Conservation (phyloP, 441 rosid genomes). For the Gossypium gossypioides region DNA sequence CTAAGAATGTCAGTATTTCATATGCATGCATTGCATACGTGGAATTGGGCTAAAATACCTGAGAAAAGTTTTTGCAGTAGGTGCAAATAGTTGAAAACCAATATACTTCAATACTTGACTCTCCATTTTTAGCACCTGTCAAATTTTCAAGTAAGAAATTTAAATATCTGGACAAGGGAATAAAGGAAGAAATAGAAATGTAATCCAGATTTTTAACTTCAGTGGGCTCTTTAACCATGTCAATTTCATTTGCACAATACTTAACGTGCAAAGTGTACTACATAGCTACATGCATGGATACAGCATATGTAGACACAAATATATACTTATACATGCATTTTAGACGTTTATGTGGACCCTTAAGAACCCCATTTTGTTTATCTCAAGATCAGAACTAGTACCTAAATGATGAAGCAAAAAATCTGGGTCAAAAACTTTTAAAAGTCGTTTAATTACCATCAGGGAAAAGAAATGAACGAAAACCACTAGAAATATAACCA, state of each 20-base stretch:
- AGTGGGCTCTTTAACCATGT: not conserved
- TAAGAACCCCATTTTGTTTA: not conserved
- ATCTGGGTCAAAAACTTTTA: no score
- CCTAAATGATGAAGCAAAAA: no score
- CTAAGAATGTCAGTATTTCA: not conserved
- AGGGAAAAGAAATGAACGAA: no score
- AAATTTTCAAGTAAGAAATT: conserved; percentile 1
- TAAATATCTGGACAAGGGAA: not conserved
- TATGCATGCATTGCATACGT: not conserved
- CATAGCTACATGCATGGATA: not conserved
- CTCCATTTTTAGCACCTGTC: conserved; percentile 53
- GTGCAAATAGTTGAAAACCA: conserved; percentile 39
- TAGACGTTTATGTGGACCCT: no score
- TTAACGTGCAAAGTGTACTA: not conserved
- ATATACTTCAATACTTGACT: conserved; percentile 34
- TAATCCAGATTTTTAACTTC: not conserved
- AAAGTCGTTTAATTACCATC: no score
- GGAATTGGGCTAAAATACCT: conserved; percentile 26
- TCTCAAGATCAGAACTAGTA: not conserved
- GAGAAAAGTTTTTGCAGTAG: conserved; percentile 57
- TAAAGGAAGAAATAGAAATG: not conserved
- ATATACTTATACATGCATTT: no score
- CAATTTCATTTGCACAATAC: not conserved
- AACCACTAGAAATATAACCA: no score
- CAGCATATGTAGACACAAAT: not conserved